phyloP scores from a whole-genome alignment of 1,284 basidiomycete genomes.

The Porphyrellus sp. region DNA sequence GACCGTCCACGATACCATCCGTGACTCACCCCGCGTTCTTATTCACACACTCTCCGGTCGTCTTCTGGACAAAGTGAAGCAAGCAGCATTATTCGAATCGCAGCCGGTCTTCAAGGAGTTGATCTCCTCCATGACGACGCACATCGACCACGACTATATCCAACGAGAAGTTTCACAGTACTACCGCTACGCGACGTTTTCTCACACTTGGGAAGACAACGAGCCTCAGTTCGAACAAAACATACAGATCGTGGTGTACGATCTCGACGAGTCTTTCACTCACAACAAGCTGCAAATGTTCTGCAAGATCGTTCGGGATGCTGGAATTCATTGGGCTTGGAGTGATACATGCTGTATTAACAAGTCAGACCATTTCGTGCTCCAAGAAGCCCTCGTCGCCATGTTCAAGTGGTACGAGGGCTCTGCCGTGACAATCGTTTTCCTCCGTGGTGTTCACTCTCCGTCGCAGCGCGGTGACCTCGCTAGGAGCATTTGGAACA shows the following conservation, averaged over 20 bases:
- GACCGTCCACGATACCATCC: background rate
- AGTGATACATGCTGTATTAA: background rate
- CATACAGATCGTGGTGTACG: background rate
- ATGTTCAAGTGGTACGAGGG: constrained; percentile 2
- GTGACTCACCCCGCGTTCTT: background rate
- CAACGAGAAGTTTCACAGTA: background rate
- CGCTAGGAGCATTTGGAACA: constrained; percentile 3
- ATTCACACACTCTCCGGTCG: background rate
- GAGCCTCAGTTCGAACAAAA: background rate
- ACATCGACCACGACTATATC: background rate
- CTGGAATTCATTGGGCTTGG: background rate
- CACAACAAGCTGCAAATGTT: background rate
- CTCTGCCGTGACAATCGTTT: constrained; percentile 3
- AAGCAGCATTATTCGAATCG: background rate
- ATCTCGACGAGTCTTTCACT: background rate
- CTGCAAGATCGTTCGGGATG: background rate
- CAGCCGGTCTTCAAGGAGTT: background rate
- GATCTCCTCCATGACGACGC: background rate
- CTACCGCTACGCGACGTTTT: background rate
- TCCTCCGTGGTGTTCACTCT: constrained; percentile 3
- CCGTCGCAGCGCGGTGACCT: constrained; percentile 4
- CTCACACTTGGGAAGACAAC: constrained; percentile 1
- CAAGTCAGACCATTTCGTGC: background rate
- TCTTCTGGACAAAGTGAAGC: background rate
- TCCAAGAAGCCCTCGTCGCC: constrained; percentile 1